Conservation (phyloP, 352 stramenopile species). For the Saprolegnia parasitica region DNA sequence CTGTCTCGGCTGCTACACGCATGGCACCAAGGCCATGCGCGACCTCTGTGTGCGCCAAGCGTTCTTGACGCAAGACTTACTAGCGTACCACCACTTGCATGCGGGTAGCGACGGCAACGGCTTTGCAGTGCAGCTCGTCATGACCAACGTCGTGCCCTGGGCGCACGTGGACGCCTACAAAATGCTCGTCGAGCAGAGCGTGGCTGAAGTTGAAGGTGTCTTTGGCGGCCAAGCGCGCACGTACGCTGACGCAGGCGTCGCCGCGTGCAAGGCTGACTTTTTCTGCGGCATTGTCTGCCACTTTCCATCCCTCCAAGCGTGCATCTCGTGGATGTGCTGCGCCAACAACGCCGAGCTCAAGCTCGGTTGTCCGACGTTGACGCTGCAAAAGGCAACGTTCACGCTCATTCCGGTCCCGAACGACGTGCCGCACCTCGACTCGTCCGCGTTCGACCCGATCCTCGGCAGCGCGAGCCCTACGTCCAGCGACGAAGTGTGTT, state of each 20-base stretch:
- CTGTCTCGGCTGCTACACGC: constrained; percentile 16
- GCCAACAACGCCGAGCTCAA: constrained; percentile 23
- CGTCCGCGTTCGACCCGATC: background rate
- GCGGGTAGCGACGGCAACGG: background rate
- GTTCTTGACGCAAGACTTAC: constrained; percentile 10
- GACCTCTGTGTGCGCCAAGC: constrained; percentile 3
- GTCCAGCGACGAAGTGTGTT: background rate
- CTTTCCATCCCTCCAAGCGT: background rate
- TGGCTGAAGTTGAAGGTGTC: constrained; percentile 9
- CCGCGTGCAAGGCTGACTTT: background rate
- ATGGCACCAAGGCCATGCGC: background rate
- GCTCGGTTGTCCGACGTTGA: constrained; percentile 22
- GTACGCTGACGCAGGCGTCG: background rate
- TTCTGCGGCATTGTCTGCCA: constrained; percentile 12
- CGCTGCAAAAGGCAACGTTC: constrained; percentile 26
- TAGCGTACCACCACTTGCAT: constrained; percentile 12
- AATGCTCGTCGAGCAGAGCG: background rate
- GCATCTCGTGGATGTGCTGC: constrained; percentile 27
- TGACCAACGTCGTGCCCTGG: constrained; percentile 23
- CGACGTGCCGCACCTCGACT: background rate
- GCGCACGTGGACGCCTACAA: constrained; percentile 11
- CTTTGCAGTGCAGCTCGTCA: constrained; percentile 18
- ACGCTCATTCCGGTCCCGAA: background rate
- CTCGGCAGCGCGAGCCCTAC: background rate
- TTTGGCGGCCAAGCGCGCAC: constrained; percentile 11